A percentile compares a stretch with the other conserved stretches of the same genome.
phyloP scores from a whole-genome alignment of 164 flowering plant species.

The Annona cherimola region DNA sequence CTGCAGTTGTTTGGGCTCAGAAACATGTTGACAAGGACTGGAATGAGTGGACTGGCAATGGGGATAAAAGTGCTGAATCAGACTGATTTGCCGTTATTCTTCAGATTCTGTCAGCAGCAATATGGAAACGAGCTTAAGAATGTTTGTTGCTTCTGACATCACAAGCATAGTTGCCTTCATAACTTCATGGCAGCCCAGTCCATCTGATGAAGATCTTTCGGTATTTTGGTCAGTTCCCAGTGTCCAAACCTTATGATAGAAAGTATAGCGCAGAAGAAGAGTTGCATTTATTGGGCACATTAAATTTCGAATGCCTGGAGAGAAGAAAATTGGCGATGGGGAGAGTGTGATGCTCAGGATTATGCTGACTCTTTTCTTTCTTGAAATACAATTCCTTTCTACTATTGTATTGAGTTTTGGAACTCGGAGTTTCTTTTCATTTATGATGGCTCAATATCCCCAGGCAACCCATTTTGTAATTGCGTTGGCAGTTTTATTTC shows the following conservation, averaged over 20 bases:
- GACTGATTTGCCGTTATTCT: background rate
- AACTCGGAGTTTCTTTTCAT: background rate
- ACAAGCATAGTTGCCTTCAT: background rate
- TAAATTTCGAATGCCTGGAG: background rate
- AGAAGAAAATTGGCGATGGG: background rate
- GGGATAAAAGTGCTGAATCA: constrained; percentile 1
- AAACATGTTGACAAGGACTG: constrained; percentile 86
- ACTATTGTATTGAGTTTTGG: background rate
- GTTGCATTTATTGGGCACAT: background rate
- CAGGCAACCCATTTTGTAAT: no score
- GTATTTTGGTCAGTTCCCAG: background rate
- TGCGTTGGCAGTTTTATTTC: no score
- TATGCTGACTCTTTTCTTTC: no score
- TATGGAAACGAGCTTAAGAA: background rate
- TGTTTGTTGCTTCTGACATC: background rate
- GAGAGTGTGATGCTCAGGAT: no score
- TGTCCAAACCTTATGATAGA: background rate
- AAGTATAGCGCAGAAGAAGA: background rate
- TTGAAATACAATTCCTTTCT: no score
- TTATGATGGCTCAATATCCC: no score
- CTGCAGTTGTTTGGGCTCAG: constrained; percentile 87
- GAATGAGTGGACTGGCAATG: constrained; percentile 73
- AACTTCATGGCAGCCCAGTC: background rate
- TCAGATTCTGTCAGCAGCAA: background rate
- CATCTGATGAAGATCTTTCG: background rate